A percentile compares a stretch with the other conserved stretches of the same genome.
phyloP scores from a whole-genome alignment of 2,329 filamentous ascomycete genomes.

The Fusarium cyanostomum region DNA sequence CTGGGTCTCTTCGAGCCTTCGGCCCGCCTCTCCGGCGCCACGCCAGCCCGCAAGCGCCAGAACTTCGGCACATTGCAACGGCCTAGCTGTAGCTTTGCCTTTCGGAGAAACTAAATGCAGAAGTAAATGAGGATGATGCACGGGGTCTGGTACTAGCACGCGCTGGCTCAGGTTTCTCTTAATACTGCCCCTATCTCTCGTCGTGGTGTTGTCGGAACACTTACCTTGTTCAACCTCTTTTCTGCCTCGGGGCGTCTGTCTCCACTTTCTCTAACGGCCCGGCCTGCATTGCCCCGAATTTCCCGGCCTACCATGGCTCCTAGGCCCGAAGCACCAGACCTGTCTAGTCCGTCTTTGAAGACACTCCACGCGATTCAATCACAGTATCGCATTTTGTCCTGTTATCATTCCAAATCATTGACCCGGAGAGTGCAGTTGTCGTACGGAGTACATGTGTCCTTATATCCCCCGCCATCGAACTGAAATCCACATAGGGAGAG shows the following conservation, averaged over 20 bases:
- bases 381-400: constrained; percentile 1
- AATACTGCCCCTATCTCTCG: background rate
- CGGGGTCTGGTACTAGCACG: constrained; percentile 27
- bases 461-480: too few species aligned
- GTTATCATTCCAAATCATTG: background rate
- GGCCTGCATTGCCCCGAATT: constrained; percentile 29
- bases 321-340: constrained; percentile 36
- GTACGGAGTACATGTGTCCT: too few species aligned
- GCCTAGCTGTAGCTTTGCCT: constrained; percentile 6
- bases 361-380: background rate
- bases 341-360: background rate
- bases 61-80: constrained; percentile 35
- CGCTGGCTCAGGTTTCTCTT: constrained; percentile 19
- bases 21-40: constrained; percentile 50
- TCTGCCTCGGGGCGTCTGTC: constrained; percentile 9
- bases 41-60: constrained; percentile 42
- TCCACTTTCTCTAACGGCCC: constrained; percentile 22
- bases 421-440: too few species aligned
- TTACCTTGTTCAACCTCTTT: background rate
- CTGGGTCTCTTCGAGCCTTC: constrained; percentile 41
- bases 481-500: too few species aligned
- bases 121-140: constrained; percentile 7
- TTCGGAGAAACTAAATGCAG: constrained; percentile 20
- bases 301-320: constrained; percentile 25
- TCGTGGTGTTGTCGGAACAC: constrained; percentile 16